These are phyloP conservation scores for Kodamaea plutei DNA, from an alignment of 1,139 yeast genomes.

Conservation along the genomic window DNA sequence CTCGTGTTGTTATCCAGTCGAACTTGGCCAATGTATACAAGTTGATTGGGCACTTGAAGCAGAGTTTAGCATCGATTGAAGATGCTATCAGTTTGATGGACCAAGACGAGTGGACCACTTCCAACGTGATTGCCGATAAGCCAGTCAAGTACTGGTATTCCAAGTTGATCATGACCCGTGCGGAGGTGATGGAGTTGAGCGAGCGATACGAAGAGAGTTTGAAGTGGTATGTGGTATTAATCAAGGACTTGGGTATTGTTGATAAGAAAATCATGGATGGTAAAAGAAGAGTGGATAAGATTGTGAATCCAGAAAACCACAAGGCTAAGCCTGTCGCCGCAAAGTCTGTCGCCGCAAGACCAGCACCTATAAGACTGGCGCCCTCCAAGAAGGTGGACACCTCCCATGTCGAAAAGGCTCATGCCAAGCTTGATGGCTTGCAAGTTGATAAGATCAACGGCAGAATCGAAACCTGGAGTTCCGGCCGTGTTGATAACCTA, in stretches of 20 bases:
- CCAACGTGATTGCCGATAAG: slow-evolving; percentile 43
- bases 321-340: slow-evolving; percentile 15
- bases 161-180: slow-evolving; percentile 65
- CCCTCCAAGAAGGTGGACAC: slow-evolving; percentile 16
- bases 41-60: slow-evolving; percentile 71
- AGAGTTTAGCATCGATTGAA: slow-evolving; percentile 52
- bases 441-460: slow-evolving; percentile 13
- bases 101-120: slow-evolving; percentile 21
- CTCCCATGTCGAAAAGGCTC: slow-evolving; percentile 6
- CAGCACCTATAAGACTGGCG: slow-evolving; percentile 16
- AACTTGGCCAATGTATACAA: slow-evolving; percentile 70
- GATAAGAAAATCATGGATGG: slow-evolving; percentile 72
- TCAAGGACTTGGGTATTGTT: slow-evolving; percentile 60
- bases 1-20: slow-evolving; percentile 65
- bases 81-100: slow-evolving; percentile 60
- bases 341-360: slow-evolving; percentile 9
- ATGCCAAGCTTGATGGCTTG: slow-evolving; percentile 11
- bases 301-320: slow-evolving; percentile 46
- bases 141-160: slow-evolving; percentile 66
- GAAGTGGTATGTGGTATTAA: slow-evolving; percentile 53
- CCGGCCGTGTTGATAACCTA: slow-evolving; percentile 19
- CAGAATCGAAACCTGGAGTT: slow-evolving; percentile 17
- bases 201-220: slow-evolving; percentile 69
- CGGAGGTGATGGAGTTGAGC: slow-evolving; percentile 77
- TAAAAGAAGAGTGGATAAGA: slow-evolving; percentile 69